Conservation (phyloP, 306 rosid genomes). For the Prunus armeniaca region DNA sequence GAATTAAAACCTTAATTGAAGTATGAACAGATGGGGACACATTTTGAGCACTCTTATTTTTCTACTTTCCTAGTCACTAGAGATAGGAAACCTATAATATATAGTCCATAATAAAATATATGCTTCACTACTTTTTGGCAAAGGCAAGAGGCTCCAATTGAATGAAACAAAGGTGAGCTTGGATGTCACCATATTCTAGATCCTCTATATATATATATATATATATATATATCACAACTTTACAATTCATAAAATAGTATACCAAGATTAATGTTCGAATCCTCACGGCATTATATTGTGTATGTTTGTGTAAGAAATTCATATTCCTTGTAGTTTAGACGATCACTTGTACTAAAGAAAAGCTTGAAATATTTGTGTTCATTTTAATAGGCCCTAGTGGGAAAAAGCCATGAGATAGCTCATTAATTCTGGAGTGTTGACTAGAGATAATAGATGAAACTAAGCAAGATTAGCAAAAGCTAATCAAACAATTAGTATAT, state of each 20-base stretch:
- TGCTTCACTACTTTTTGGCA: conserved; percentile 10
- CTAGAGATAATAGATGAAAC: not conserved
- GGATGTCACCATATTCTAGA: conserved; percentile 12
- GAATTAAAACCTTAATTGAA: not conserved
- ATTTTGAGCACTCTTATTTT: conserved; percentile 13
- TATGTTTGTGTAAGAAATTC: too few relatives aligned
- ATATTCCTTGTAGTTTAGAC: rapidly evolving
- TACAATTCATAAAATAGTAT: not conserved
- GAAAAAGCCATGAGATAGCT: not conserved
- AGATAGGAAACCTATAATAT: conserved; percentile 5
- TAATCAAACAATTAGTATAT: conserved; percentile 15
- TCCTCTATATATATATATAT: too few relatives aligned
- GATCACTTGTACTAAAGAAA: not conserved
- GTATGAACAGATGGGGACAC: conserved; percentile 15
- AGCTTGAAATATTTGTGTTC: not conserved
- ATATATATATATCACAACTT: too few relatives aligned
- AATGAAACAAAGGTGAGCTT: conserved; percentile 19
- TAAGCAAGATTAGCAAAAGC: conserved; percentile 11
- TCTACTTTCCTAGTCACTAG: conserved; percentile 33
- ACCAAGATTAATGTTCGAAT: not conserved
- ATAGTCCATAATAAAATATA: not conserved
- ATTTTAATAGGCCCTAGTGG: not conserved
- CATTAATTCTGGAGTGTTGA: not conserved
- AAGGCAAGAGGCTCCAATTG: conserved; percentile 23
- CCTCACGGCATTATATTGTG: rapidly evolving